Evolutionary conservation across 2,329 filamentous ascomycete genomes (phyloP).

Genomic region (Penicillium thymicola): DNA sequence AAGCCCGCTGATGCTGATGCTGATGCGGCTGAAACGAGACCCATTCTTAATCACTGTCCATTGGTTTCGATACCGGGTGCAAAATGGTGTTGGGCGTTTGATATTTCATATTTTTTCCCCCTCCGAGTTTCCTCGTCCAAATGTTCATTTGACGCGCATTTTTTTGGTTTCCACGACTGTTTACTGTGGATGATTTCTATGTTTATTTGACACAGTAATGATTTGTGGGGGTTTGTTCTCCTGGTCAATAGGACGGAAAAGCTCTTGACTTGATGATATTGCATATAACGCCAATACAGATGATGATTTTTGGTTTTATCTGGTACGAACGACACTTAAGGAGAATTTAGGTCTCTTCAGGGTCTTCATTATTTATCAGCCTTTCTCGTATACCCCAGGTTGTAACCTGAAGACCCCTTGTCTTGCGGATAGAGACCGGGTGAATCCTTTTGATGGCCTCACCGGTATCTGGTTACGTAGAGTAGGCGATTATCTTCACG

Average conservation of each 20-base stretch:
- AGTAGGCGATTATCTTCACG: neutral
- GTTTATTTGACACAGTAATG: conserved; percentile 14
- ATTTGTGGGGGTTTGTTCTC: conserved; percentile 18
- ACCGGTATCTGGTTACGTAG: neutral
- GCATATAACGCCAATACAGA: conserved; percentile 26
- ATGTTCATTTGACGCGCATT: conserved; percentile 19
- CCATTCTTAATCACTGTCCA: conserved; percentile 30
- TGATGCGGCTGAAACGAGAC: conserved; percentile 24
- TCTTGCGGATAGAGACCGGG: neutral
- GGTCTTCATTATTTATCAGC: neutral
- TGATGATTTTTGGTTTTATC: conserved; percentile 11
- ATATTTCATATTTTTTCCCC: conserved; percentile 5
- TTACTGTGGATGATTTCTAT: conserved; percentile 15
- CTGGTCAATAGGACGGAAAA: conserved; percentile 25
- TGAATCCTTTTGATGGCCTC: neutral
- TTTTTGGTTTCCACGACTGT: conserved; percentile 12
- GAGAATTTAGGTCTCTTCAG: neutral
- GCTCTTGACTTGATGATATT: conserved; percentile 29
- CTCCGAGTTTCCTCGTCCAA: conserved; percentile 7
- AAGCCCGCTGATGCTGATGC: conserved; percentile 16
- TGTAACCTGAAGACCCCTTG: neutral
- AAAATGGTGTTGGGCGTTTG: conserved; percentile 30
- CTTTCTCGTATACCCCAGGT: neutral
- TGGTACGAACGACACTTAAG: neutral
- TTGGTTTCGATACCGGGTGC: conserved; percentile 30